These are phyloP conservation scores for Metschnikowia cerradonensis DNA, from an alignment of 805 yeast genomes.

Conservation along the genomic window DNA sequence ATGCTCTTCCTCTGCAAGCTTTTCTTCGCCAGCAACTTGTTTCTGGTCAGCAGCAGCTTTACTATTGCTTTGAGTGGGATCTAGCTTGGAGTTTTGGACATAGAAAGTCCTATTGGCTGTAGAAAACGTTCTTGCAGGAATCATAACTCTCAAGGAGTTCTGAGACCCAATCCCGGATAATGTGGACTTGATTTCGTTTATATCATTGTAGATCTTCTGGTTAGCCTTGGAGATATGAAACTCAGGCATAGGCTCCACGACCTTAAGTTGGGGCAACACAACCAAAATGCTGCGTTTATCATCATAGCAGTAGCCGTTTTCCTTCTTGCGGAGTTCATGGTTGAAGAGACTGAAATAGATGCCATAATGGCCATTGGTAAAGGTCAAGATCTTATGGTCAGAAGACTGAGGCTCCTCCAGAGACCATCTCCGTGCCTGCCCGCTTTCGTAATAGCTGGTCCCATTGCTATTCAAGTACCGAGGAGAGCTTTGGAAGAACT, in stretches of 20 bases:
- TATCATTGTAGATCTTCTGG: conserved; percentile 26
- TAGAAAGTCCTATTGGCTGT: conserved; percentile 1
- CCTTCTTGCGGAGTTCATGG: conserved; percentile 27
- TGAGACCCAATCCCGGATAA: conserved; percentile 17
- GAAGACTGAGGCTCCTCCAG: conserved; percentile 26
- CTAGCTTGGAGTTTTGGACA: not conserved
- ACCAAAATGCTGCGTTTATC: conserved; percentile 9
- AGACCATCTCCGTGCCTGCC: conserved; percentile 17
- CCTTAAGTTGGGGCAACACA: conserved; percentile 2
- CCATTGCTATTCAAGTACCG: conserved; percentile 21
- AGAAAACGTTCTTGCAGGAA: conserved; percentile 10
- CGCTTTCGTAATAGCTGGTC: conserved; percentile 5
- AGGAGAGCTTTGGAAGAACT: conserved; percentile 24
- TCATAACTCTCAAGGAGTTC: conserved; percentile 4
- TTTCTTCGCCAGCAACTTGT: not conserved
- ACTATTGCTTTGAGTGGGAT: not conserved
- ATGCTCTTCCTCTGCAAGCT: not conserved
- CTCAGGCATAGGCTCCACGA: conserved; percentile 9
- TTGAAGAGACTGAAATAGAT: conserved; percentile 38
- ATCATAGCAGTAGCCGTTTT: conserved; percentile 6
- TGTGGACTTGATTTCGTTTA: conserved; percentile 25
- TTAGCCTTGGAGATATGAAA: conserved; percentile 32
- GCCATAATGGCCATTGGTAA: conserved; percentile 42
- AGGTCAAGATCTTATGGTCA: conserved; percentile 21
- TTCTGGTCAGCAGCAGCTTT: not conserved